Percentiles rank a stretch among this genome's conserved stretches.
These are phyloP conservation scores for Vicia sativa DNA, from an alignment of 306 rosid species.

Conservation along the genomic window DNA sequence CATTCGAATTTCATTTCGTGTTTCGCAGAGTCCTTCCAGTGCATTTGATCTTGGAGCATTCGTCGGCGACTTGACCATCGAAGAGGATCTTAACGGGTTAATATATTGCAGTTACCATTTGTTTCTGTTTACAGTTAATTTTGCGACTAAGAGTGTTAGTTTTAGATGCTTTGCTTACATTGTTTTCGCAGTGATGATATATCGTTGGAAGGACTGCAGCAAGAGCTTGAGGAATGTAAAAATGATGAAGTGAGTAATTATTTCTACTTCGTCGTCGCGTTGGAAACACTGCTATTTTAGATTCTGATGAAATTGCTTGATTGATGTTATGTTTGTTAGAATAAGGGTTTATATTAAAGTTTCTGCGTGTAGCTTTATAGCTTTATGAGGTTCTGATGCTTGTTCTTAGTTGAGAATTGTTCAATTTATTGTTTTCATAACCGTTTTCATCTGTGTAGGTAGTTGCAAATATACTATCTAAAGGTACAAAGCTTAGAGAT, in stretches of 20 bases:
- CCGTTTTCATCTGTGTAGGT: constrained; percentile 54
- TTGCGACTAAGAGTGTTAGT: background rate
- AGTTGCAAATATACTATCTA: constrained; percentile 81
- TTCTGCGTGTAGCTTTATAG: constrained; percentile 1
- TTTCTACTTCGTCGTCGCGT: background rate
- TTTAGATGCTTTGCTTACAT: too few species aligned
- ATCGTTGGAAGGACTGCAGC: constrained; percentile 87
- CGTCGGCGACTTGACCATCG: constrained; percentile 77
- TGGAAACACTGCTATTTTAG: constrained; percentile 15
- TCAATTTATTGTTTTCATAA: constrained; percentile 12
- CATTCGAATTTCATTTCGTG: constrained; percentile 5
- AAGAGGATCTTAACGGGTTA: constrained; percentile 79
- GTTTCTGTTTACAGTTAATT: background rate
- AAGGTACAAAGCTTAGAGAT: constrained; percentile 87
- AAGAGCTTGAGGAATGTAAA: constrained; percentile 92
- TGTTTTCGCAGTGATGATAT: constrained; percentile 68
- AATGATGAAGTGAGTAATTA: constrained; percentile 67
- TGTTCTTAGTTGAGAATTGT: background rate
- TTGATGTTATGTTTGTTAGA: background rate
- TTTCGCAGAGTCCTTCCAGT: constrained; percentile 51
- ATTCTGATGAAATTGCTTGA: constrained; percentile 5
- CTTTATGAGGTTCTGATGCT: constrained; percentile 6
- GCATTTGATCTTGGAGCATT: constrained; percentile 77
- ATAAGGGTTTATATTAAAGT: background rate
- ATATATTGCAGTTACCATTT: background rate